Percentiles rank a stretch among this genome's conserved stretches.
Conservation (phyloP, 345 rosid genomes). For the Sisymbrium altissimum region DNA sequence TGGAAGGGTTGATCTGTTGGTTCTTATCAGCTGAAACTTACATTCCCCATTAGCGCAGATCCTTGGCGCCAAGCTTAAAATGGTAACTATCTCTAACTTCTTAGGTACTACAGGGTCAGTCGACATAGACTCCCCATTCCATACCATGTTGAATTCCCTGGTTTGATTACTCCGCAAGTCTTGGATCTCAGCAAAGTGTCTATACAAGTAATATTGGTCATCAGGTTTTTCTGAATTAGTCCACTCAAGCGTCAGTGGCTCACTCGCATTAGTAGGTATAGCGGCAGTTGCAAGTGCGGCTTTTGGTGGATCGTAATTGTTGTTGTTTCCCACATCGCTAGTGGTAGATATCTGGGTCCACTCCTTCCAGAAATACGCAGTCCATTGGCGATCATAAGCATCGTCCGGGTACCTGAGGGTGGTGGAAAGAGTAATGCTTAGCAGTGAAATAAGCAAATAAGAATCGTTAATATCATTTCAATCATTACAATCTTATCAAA, state of each 20-base stretch:
- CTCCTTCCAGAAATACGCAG: neutral
- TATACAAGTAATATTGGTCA: neutral
- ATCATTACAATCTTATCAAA: neutral
- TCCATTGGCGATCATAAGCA: slow-evolving; percentile 34
- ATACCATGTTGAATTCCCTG: slow-evolving; percentile 13
- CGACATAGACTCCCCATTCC: neutral
- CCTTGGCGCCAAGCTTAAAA: neutral
- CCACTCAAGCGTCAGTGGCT: neutral
- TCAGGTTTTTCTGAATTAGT: neutral
- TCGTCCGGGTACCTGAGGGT: slow-evolving; percentile 39
- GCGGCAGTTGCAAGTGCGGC: neutral
- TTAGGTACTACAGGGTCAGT: neutral
- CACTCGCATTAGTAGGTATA: slow-evolving; percentile 22
- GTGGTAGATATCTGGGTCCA: slow-evolving; percentile 13
- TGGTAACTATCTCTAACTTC: neutral
- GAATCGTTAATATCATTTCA: neutral
- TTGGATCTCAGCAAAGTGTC: slow-evolving; percentile 27
- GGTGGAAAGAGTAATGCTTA: neutral
- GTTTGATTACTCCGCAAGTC: neutral
- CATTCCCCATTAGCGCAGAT: slow-evolving; percentile 3
- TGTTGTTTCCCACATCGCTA: neutral
- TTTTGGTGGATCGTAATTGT: neutral
- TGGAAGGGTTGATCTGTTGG: slow-evolving; percentile 30
- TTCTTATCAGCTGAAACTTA: slow-evolving; percentile 13
- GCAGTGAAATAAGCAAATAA: neutral